A percentile compares a stretch with the other conserved stretches of the same genome.
Evolutionary conservation across 768 basidiomycete species (phyloP).

Genomic region (Leccinellum rugosiceps): DNA sequence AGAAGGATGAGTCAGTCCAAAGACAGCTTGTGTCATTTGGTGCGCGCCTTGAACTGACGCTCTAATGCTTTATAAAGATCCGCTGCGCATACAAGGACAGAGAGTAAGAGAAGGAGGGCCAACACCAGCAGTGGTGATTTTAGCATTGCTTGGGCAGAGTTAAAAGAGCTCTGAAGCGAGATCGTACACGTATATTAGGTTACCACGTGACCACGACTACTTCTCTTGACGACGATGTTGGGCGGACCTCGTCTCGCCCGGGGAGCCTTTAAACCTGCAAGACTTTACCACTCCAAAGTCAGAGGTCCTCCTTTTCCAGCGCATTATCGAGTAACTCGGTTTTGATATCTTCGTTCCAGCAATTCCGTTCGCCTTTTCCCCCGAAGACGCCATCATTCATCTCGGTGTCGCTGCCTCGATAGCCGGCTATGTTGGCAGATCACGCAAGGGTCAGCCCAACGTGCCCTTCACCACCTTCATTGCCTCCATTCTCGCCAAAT

Average conservation of each 20-base stretch:
- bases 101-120: conserved; percentile 32
- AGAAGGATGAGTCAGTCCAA: conserved; percentile 20
- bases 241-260: conserved; percentile 6
- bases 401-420: conserved; percentile 35
- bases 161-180: neutral
- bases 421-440: conserved; percentile 25
- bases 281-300: conserved; percentile 36
- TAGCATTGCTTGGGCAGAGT: conserved; percentile 20
- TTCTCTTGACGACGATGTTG: conserved; percentile 15
- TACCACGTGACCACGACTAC: conserved; percentile 24
- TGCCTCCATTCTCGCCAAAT: conserved; percentile 35
- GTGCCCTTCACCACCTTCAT: conserved; percentile 21
- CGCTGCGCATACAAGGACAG: conserved; percentile 42
- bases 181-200: conserved; percentile 29
- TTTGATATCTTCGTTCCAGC: conserved; percentile 33
- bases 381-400: conserved; percentile 41
- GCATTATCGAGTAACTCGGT: neutral
- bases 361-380: conserved; percentile 49
- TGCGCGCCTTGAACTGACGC: conserved; percentile 52
- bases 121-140: conserved; percentile 24
- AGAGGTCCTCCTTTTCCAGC: conserved; percentile 31
- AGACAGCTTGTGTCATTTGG: conserved; percentile 12
- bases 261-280: neutral
- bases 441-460: conserved; percentile 8
- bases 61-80: conserved; percentile 85